Conservation (phyloP, 768 basidiomycete species). For the Serendipita indica region DNA sequence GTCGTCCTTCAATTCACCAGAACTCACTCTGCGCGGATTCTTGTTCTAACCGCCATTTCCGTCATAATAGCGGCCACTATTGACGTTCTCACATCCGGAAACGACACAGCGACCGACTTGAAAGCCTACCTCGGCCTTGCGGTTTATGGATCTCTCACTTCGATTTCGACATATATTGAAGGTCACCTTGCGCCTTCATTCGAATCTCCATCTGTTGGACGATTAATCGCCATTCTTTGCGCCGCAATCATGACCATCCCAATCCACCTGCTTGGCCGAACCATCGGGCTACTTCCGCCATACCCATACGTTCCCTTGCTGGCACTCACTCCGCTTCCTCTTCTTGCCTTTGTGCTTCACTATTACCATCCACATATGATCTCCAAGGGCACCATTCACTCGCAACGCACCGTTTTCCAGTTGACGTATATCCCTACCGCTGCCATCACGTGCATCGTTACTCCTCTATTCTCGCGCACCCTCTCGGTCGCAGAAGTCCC, state of each 20-base stretch:
- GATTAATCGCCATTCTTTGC: not conserved
- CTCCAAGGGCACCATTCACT: conserved; percentile 11
- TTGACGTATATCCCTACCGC: conserved; percentile 9
- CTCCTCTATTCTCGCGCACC: conserved; percentile 12
- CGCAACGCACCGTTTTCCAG: not conserved
- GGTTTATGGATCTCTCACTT: not conserved
- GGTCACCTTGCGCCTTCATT: not conserved
- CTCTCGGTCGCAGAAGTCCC: not conserved
- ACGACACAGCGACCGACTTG: not conserved
- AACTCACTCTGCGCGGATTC: not conserved
- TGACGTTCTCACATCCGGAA: not conserved
- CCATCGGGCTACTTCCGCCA: conserved; percentile 1
- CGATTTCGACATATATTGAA: not conserved
- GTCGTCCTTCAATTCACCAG: not conserved
- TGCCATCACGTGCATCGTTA: conserved; percentile 1
- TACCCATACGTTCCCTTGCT: conserved; percentile 2
- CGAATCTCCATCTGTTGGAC: not conserved
- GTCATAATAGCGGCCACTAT: not conserved
- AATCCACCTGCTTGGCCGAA: not conserved
- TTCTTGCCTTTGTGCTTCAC: not conserved
- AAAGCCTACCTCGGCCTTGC: not conserved
- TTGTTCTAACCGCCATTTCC: not conserved
- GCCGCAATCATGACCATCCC: not conserved
- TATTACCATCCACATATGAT: not conserved
- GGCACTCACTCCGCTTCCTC: not conserved